Evolutionary conservation across 176 grass and related monocot species (phyloP), one percentile per base, ranked within the genome.

Genomic region (Puccinellia tenuiflora): DNA sequence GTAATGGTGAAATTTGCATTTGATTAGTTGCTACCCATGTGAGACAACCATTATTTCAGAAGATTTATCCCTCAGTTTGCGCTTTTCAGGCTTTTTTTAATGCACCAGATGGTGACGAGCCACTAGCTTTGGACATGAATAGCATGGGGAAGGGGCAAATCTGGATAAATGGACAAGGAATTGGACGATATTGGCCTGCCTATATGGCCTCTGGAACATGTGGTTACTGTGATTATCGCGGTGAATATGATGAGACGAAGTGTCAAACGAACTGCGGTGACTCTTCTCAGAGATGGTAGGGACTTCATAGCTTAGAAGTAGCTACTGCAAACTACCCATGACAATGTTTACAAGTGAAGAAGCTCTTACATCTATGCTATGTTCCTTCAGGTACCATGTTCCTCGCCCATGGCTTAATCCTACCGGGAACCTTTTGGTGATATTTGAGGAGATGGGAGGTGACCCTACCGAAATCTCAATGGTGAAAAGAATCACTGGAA

Each of bases 81-180:
- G 52, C 34, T 83, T 67, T 80, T 67, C 71, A 94, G 92, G 87
- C 96, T 51, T 99, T 96, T 83, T 99, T 99, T 64, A 99, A 99
- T 72, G 91, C 85, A 12, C 96, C 93, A 22, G 93, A 92, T 81
- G 96, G 96, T 20, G 78, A 93, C 62, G 93, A 96, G 50, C 96
- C 96, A 76, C 92, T 99, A 80, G 96, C 96, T 90, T 83, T 99
- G 79, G 96, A 99, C 80, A 92, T 96, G 96, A 85, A 79, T 85
- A 90, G 85, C 69, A 99, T 99, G 96, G 96, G 96, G 21, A 99
- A 99, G 82, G 93, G 96, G 31, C 96, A 99, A 83, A 90, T 96
- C 34, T 99, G 96, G 96, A 87, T 99, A 70, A 99, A 99, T 43
- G 93, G 96, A 79, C 87, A 99, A 83, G 88, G 96, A 65, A 90